Evolutionary conservation across 768 basidiomycete species (phyloP).

Genomic region (Melanogaster broomeanus): DNA sequence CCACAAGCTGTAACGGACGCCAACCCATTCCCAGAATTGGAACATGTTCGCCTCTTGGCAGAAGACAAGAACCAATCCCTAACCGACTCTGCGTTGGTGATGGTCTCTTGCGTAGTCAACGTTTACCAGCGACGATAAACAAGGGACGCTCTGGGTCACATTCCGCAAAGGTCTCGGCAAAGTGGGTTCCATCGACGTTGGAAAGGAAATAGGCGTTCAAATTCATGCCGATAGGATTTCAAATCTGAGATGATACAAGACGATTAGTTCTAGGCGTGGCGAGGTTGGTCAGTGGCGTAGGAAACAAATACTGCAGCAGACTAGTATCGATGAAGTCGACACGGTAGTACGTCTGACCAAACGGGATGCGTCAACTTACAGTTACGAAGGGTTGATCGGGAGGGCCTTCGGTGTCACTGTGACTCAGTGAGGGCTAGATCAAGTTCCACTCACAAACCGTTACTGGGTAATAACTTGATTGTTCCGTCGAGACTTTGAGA

Average conservation of each 20-base stretch:
- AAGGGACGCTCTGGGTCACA: conserved; percentile 92
- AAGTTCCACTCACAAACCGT: background rate
- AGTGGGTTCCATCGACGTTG: conserved; percentile 98
- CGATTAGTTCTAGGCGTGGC: background rate
- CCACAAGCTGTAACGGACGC: conserved; percentile 97
- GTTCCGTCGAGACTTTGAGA: no score
- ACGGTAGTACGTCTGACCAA: background rate
- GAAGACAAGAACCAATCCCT: conserved; percentile 88
- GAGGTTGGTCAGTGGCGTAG: background rate
- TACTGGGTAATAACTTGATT: background rate
- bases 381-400: conserved; percentile 3
- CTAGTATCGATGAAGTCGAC: background rate
- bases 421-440: background rate
- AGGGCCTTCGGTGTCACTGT: background rate
- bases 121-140: conserved; percentile 99
- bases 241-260: background rate
- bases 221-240: conserved; percentile 22
- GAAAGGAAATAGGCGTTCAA: conserved; percentile 88
- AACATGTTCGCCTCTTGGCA: conserved; percentile 94
- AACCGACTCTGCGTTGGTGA: conserved; percentile 96
- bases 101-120: conserved; percentile 99
- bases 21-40: conserved; percentile 99
- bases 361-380: conserved; percentile 6
- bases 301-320: background rate
- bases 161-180: conserved; percentile 80